Evolutionary conservation across 2,329 filamentous ascomycete species (phyloP).

Genomic region (Chalara sp.): DNA sequence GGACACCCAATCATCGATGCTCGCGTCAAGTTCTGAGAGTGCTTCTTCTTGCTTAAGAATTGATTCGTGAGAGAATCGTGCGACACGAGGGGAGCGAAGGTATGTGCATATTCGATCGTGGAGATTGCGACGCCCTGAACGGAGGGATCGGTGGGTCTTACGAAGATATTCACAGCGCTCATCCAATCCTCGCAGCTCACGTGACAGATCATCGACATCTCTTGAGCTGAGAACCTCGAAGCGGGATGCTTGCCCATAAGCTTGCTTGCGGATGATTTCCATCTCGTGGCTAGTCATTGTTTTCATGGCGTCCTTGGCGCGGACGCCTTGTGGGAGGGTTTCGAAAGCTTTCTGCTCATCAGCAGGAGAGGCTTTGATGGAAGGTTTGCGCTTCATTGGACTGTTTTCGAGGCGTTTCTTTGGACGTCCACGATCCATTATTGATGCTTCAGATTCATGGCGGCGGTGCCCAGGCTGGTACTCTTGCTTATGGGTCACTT

Average conservation of each 20-base stretch:
- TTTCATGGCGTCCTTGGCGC: conserved; percentile 42
- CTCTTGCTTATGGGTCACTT: conserved; percentile 15
- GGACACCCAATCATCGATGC: conserved; percentile 73
- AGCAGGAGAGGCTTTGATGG: conserved; percentile 2
- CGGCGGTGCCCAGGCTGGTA: conserved; percentile 38
- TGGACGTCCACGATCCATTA: conserved; percentile 56
- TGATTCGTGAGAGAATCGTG: conserved; percentile 66
- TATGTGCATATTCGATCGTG: conserved; percentile 73
- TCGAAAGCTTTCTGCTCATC: conserved; percentile 53
- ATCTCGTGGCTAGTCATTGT: conserved; percentile 44
- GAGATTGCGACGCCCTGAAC: conserved; percentile 68
- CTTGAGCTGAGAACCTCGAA: conserved; percentile 58
- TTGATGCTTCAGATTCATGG: conserved; percentile 49
- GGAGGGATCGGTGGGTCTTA: conserved; percentile 67
- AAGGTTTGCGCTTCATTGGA: conserved; percentile 28
- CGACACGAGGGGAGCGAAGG: conserved; percentile 61
- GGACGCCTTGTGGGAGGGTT: conserved; percentile 51
- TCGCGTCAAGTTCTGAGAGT: conserved; percentile 66
- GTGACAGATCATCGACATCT: conserved; percentile 60
- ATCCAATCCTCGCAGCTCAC: conserved; percentile 69
- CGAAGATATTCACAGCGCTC: conserved; percentile 73
- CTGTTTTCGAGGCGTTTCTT: conserved; percentile 43
- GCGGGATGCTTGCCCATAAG: conserved; percentile 52
- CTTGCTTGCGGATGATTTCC: conserved; percentile 48
- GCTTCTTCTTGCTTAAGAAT: conserved; percentile 77